Evolutionary conservation across 352 stramenopile species (phyloP).

Genomic region (Phytopythium oedochilum): DNA sequence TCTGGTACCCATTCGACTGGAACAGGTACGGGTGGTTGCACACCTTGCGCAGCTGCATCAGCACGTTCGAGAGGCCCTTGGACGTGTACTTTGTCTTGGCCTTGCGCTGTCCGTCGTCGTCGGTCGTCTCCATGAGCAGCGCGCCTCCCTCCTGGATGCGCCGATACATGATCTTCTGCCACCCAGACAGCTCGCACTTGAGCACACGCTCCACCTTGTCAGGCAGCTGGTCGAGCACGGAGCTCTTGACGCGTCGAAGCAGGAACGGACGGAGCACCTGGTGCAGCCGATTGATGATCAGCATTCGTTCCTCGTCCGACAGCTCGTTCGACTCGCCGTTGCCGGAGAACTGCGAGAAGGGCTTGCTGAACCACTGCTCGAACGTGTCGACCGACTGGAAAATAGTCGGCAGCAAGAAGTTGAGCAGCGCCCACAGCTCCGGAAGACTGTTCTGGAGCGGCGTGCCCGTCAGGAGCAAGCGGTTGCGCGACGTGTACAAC

Average conservation of each 20-base stretch:
- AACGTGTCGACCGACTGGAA: slow-evolving; percentile 90
- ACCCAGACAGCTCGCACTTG: slow-evolving; percentile 82
- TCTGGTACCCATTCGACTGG: slow-evolving; percentile 77
- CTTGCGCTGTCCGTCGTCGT: slow-evolving; percentile 55
- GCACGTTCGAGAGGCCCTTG: slow-evolving; percentile 82
- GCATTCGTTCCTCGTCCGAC: slow-evolving; percentile 85
- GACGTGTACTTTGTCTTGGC: slow-evolving; percentile 82
- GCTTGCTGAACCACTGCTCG: slow-evolving; percentile 88
- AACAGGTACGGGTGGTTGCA: slow-evolving; percentile 90
- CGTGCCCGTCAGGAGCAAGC: slow-evolving; percentile 97
- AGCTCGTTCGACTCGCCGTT: slow-evolving; percentile 78
- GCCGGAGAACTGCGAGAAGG: slow-evolving; percentile 77
- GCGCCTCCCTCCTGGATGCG: slow-evolving; percentile 86
- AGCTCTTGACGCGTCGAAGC: slow-evolving; percentile 81
- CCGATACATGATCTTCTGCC: slow-evolving; percentile 88
- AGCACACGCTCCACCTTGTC: slow-evolving; percentile 87
- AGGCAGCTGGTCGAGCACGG: slow-evolving; percentile 80
- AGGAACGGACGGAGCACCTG: slow-evolving; percentile 84
- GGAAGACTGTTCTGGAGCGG: slow-evolving; percentile 97
- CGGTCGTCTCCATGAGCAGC: slow-evolving; percentile 72
- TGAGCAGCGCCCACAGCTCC: slow-evolving; percentile 90
- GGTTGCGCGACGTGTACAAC: slow-evolving; percentile 81
- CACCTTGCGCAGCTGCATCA: slow-evolving; percentile 88
- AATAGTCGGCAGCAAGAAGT: slow-evolving; percentile 91
- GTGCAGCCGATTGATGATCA: slow-evolving; percentile 86